Evolutionary conservation across 1,284 basidiomycete genomes (phyloP).

Genomic region (Macrocystidia cucumis): DNA sequence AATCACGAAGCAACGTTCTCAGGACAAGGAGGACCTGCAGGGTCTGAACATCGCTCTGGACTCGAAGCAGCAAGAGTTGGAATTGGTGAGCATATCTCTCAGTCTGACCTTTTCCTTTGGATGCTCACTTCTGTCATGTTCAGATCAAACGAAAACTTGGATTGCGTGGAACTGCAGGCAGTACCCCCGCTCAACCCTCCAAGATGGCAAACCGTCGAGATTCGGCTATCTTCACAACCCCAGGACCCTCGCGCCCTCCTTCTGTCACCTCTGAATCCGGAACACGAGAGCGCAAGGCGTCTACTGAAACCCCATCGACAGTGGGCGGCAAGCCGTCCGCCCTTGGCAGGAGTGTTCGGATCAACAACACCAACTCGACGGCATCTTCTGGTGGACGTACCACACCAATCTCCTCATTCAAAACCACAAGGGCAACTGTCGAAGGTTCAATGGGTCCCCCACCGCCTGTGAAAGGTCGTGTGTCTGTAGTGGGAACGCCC

Average conservation of each 20-base stretch:
- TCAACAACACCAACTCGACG: conserved; percentile 24
- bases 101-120: neutral
- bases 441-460: conserved; percentile 44
- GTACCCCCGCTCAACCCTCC: conserved; percentile 43
- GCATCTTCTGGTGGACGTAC: conserved; percentile 8
- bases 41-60: conserved; percentile 83
- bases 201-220: conserved; percentile 41
- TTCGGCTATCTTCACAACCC: conserved; percentile 45
- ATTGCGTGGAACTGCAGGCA: conserved; percentile 52
- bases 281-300: conserved; percentile 20
- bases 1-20: conserved; percentile 55
- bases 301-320: conserved; percentile 17
- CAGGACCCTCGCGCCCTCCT: conserved; percentile 42
- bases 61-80: conserved; percentile 86
- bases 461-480: conserved; percentile 30
- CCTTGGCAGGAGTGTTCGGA: conserved; percentile 41
- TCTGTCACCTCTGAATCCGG: conserved; percentile 39
- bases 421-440: conserved; percentile 9
- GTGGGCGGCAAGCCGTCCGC: conserved; percentile 21
- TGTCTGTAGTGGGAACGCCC: conserved; percentile 26
- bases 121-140: conserved; percentile 7
- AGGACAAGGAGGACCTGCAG: conserved; percentile 70
- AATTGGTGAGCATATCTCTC: conserved; percentile 51
- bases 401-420: conserved; percentile 12
- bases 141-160: conserved; percentile 71